Percentiles rank a stretch among this genome's conserved stretches.
Evolutionary conservation across 202 grass and related monocot genomes (phyloP).

Genomic region (Setaria italica): DNA sequence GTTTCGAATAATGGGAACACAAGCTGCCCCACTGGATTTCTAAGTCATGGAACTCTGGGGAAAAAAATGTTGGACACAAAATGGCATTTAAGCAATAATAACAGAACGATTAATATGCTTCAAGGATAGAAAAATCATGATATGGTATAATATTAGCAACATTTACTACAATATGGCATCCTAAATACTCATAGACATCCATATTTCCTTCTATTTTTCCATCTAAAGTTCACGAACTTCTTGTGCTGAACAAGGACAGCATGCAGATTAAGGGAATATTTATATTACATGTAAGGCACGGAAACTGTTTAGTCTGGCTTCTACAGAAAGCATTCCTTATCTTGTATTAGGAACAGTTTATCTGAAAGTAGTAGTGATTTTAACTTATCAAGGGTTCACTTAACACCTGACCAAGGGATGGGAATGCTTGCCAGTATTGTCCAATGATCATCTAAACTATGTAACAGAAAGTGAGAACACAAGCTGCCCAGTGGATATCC

Average conservation of each 20-base stretch:
- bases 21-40: neutral
- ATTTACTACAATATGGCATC: neutral
- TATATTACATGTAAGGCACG: neutral
- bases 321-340: neutral
- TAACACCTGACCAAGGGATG: neutral
- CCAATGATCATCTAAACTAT: neutral
- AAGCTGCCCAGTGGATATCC: neutral
- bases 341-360: neutral
- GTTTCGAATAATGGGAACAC: neutral
- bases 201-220: neutral
- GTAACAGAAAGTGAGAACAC: neutral
- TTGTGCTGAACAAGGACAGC: neutral
- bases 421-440: neutral
- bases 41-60: neutral
- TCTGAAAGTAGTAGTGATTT: conserved; percentile 6
- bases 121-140: conserved; percentile 1
- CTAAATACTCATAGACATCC: neutral
- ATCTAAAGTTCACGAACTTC: neutral
- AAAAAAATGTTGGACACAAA: neutral
- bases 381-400: neutral
- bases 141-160: neutral
- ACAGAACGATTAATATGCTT: neutral
- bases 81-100: conserved; percentile 14
- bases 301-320: neutral
- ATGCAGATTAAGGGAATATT: neutral